These are phyloP conservation scores for Penicillium coprophilum DNA, from an alignment of 495 filamentous ascomycete species.

Conservation along the genomic window DNA sequence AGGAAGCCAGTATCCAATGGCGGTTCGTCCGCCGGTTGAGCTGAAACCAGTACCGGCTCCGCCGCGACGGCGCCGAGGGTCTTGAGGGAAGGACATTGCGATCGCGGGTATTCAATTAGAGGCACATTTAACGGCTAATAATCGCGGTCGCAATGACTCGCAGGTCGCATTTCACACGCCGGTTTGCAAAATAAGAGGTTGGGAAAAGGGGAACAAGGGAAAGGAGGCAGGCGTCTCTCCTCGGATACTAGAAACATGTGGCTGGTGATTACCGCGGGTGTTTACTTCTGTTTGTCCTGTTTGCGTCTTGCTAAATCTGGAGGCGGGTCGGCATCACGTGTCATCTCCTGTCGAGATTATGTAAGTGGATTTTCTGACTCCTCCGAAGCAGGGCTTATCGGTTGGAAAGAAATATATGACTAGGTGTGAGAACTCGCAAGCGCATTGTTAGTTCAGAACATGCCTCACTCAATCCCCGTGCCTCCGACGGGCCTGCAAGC, in stretches of 20 bases:
- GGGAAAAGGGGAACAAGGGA: conserved; percentile 26
- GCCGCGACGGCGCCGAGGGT: conserved; percentile 55
- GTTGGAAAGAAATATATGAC: conserved; percentile 2
- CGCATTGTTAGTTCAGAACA: background rate
- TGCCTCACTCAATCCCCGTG: conserved; percentile 46
- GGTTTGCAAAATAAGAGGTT: conserved; percentile 20
- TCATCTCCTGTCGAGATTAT: background rate
- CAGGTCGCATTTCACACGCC: conserved; percentile 41
- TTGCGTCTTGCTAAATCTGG: conserved; percentile 9
- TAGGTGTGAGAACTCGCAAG: background rate
- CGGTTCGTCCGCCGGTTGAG: conserved; percentile 60
- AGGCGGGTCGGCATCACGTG: conserved; percentile 10
- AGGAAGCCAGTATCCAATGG: conserved; percentile 82
- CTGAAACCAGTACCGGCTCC: conserved; percentile 56
- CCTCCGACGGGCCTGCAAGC: conserved; percentile 85
- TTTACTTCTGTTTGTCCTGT: conserved; percentile 15
- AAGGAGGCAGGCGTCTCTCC: conserved; percentile 32
- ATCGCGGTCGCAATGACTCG: conserved; percentile 31
- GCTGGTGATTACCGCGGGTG: conserved; percentile 43
- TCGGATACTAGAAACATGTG: conserved; percentile 47
- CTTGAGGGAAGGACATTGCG: conserved; percentile 75
- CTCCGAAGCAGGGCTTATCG: conserved; percentile 1
- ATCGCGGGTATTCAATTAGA: conserved; percentile 30
- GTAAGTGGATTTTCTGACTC: conserved; percentile 3
- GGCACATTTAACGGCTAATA: conserved; percentile 31